Evolutionary conservation across 179 eudicot genomes (phyloP).

Genomic region (Silene noctiflora): DNA sequence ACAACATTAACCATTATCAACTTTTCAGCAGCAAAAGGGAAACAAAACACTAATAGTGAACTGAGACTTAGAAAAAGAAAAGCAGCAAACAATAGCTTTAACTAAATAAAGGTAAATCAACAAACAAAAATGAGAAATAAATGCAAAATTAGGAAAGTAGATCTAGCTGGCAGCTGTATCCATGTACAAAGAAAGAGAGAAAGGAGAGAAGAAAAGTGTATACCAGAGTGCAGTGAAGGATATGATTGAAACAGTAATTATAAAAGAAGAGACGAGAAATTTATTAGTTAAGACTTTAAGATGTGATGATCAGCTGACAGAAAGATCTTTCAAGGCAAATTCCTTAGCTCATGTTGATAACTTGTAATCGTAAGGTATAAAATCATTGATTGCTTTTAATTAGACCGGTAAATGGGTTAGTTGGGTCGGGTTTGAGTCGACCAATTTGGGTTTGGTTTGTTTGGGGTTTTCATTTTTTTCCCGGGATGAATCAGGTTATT

Average conservation of each 20-base stretch:
- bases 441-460: no score
- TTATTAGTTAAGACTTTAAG: no score
- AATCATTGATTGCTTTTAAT: no score
- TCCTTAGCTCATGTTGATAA: constrained; percentile 23
- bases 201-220: constrained; percentile 11
- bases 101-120: constrained; percentile 1
- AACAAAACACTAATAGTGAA: no score
- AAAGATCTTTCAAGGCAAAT: constrained; percentile 40
- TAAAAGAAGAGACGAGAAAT: no score
- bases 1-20: not conserved
- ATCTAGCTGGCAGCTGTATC: constrained; percentile 19
- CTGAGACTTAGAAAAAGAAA: no score
- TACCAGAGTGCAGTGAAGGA: constrained; percentile 24
- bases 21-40: no score
- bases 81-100: not conserved
- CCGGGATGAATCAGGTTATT: no score
- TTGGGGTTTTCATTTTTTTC: no score
- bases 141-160: constrained; percentile 19
- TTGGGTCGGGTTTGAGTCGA: no score
- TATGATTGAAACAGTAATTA: constrained; percentile 18
- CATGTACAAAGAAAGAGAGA: constrained; percentile 11
- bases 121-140: constrained; percentile 8
- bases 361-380: no score
- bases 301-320: constrained; percentile 9
- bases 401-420: no score